Conservation (phyloP, 2,329 filamentous ascomycete genomes). For the Chaetomium olivaceum region DNA sequence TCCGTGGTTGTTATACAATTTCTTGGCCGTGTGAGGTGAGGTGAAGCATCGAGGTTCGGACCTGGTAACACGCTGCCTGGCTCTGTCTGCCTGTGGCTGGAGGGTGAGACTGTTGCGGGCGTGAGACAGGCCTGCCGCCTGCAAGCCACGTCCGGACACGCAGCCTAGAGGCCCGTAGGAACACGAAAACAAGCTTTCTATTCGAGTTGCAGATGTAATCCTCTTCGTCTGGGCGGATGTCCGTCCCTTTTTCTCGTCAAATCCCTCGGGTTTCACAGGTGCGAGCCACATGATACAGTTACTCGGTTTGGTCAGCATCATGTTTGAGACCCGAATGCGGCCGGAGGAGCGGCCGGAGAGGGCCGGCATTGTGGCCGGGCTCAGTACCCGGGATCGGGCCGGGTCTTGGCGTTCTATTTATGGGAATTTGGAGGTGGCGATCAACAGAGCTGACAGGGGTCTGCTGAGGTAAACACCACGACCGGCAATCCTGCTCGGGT, state of each 20-base stretch:
- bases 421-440: neutral
- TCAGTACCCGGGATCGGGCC: neutral
- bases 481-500: too few relatives aligned
- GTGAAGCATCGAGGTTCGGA: neutral
- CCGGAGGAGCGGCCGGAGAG: neutral
- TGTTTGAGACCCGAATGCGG: slow-evolving; percentile 8
- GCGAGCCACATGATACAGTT: neutral
- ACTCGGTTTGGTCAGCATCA: neutral
- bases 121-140: neutral
- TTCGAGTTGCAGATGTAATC: neutral
- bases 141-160: too few relatives aligned
- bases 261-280: neutral
- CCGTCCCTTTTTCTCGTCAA: neutral
- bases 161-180: neutral
- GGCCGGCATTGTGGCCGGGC: neutral
- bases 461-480: neutral
- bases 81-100: neutral
- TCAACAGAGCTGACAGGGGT: neutral
- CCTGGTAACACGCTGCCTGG: neutral
- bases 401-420: slow-evolving; percentile 11
- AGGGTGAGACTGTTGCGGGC: too few relatives aligned
- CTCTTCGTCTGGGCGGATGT: neutral
- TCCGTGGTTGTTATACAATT: neutral
- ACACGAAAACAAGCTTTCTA: neutral
- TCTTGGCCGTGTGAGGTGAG: neutral